Base-by-base conservation (phyloP, 2,329 filamentous ascomycete genomes). In the Macrophomina tecta region DNA sequence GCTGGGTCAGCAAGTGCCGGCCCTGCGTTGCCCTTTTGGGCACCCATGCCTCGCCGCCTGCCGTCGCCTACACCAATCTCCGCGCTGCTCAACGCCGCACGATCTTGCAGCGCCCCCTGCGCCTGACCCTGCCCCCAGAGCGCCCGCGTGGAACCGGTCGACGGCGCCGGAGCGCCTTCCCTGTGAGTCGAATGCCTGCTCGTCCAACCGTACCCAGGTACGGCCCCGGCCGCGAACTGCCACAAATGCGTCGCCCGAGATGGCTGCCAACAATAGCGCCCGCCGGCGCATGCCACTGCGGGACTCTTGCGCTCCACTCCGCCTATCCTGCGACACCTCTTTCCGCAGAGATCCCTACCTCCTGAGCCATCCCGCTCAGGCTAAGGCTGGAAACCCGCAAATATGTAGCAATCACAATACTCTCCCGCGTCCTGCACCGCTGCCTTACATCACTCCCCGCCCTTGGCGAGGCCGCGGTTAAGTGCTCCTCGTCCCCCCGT, bases 41-140 rank as follows among this genome's bases (percentile, higher is more conserved):
- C 23, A 3, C 32, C 23, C 18, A 42, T 58, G 53, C 53, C 53
- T 58, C 11, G 30, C 18, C 16, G 32, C 45, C 30, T 49, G 34
- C 18, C 52, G 9, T 23, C 34, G 32, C n/a, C 52, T 55, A 23
- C 58, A 62, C 58, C 32, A 62, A 62, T 62, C 58, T 62, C 58
- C 58, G 58, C 45, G 42, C n/a, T 61, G 58, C 42, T 36, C 58
- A 61, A 30, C 42, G 42, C 58, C 58, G 58, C 58, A 62, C 56
- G 42, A 62, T 62, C 58, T 48, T 12, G 42, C 45, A 62, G 58
- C 32, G 58, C 58, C 58, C 58, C 58, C 42, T 62, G 58, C 58
- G 42, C 46, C 58, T n/a, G 30, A 49, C 58, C 58, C 45, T 61
- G 55, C 45, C 32, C 45, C 58, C 30, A 38, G 32, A 18, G 45